Evolutionary conservation across 306 rosid genomes (phyloP).

Genomic region (Trifolium fragiferum): DNA sequence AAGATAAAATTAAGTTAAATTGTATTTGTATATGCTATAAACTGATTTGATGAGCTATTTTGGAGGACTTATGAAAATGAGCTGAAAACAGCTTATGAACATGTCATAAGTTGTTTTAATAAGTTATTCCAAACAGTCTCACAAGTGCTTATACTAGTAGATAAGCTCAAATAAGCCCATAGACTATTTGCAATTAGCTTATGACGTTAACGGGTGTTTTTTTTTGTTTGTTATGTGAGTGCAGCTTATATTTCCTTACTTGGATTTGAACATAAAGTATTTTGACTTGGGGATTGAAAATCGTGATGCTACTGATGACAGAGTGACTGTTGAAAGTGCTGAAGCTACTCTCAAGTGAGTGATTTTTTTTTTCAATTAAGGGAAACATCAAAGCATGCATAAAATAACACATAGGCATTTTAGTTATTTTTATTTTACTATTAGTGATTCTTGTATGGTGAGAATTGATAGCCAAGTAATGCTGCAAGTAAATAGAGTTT

Average conservation of each 20-base stretch:
- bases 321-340: constrained; percentile 89
- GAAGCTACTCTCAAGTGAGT: constrained; percentile 91
- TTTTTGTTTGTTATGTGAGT: constrained; percentile 30
- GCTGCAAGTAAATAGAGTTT: constrained; percentile 15
- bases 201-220: not conserved
- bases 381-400: constrained; percentile 17
- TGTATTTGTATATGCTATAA: no score
- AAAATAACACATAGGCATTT: not conserved
- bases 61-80: not conserved
- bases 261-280: constrained; percentile 91
- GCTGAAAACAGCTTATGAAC: not conserved
- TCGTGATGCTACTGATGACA: constrained; percentile 88
- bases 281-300: constrained; percentile 86
- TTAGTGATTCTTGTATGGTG: constrained; percentile 20
- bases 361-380: constrained; percentile 15
- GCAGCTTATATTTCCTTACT: constrained; percentile 90
- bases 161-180: not conserved
- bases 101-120: no score
- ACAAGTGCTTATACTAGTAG: not conserved
- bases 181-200: constrained; percentile 10
- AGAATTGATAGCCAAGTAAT: constrained; percentile 14
- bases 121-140: not conserved
- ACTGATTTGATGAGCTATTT: not conserved
- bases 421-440: not conserved
- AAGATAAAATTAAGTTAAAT: not conserved